Evolutionary conservation across 495 filamentous ascomycete genomes (phyloP), one percentile per base, ranked within the genome.

Genomic region (Penicillium cinerascens): DNA sequence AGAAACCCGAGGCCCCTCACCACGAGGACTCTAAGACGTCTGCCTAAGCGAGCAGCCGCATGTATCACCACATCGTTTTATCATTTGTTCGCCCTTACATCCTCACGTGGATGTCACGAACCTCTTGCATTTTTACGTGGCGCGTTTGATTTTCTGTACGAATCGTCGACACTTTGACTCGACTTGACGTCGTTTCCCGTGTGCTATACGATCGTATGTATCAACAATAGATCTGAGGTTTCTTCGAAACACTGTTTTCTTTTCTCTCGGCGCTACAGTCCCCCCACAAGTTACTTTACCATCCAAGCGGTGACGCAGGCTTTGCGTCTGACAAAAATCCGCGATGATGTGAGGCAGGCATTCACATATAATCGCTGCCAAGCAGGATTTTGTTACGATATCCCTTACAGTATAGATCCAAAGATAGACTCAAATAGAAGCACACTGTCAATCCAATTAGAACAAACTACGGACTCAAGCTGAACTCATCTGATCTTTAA

Each of bases 101-200:
- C 16, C n/a, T 16, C 37, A 33, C 15, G 6, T 35, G 40, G 37
- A 42, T 37, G 41, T 27, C 18, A 52, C 36, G 42, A 50, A 39
- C 33, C 38, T 26, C 20, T 13, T 58, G 59, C 59, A 59, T 62
- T 59, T 58, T 39, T 39, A 55, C 45, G 55, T 49, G 51, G 59
- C 55, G 52, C 51, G 51, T 49, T 36, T 33, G 29, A 36, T 58
- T 44, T 47, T 39, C 5, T 39, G 29, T 33, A 13, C 29, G 29
- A 33, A 33, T 39, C 15, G 18, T 20, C n/a, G 16, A 17, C n/a
- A 39, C 9, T 39, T 39, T 11, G n/a, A 20, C 37, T 39, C 37
- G 37, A 20, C 37, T 39, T 39, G 29, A 13, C 13, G 1, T 20
- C 37, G 37, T 17, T 16, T 20, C 37, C 9, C 37, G 16, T 39